Conservation (phyloP, 257 asterid genomes). For the Scutellaria barbata region DNA sequence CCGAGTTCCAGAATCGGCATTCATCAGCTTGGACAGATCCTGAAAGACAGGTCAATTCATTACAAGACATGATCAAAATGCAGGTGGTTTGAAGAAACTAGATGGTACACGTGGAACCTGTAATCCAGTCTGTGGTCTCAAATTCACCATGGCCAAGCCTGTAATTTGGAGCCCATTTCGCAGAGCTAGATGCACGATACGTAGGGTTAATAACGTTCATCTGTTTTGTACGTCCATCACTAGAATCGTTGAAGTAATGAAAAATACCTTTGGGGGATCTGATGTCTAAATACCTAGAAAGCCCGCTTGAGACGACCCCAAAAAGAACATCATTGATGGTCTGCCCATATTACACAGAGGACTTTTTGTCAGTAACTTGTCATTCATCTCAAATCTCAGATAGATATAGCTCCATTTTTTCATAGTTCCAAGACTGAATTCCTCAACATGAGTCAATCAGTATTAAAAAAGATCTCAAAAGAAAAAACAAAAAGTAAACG, state of each 20-base stretch:
- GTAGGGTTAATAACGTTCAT: too few species aligned
- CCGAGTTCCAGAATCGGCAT: slow-evolving; percentile 29
- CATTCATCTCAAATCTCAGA: neutral
- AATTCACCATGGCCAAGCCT: slow-evolving; percentile 80
- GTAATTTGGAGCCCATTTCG: slow-evolving; percentile 67
- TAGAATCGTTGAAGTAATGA: too few species aligned
- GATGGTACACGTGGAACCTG: slow-evolving; percentile 47
- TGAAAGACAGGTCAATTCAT: slow-evolving; percentile 29
- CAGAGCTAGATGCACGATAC: slow-evolving; percentile 50
- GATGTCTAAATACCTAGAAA: slow-evolving; percentile 63
- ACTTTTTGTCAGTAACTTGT: neutral
- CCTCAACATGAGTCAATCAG: neutral
- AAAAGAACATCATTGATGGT: slow-evolving; percentile 89
- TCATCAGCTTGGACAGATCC: slow-evolving; percentile 61
- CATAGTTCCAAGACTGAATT: neutral
- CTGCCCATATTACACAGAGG: slow-evolving; percentile 49
- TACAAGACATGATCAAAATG: neutral
- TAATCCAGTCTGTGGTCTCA: slow-evolving; percentile 68
- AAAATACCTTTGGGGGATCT: slow-evolving; percentile 56
- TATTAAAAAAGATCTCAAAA: too few species aligned
- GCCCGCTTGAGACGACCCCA: slow-evolving; percentile 72
- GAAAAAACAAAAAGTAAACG: too few species aligned
- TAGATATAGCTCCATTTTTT: neutral
- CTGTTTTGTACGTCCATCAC: too few species aligned
- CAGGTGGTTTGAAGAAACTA: neutral